Percentiles rank a stretch among this genome's conserved stretches.
Evolutionary conservation across 345 rosid species (phyloP).

Genomic region (Moringa oleifera): DNA sequence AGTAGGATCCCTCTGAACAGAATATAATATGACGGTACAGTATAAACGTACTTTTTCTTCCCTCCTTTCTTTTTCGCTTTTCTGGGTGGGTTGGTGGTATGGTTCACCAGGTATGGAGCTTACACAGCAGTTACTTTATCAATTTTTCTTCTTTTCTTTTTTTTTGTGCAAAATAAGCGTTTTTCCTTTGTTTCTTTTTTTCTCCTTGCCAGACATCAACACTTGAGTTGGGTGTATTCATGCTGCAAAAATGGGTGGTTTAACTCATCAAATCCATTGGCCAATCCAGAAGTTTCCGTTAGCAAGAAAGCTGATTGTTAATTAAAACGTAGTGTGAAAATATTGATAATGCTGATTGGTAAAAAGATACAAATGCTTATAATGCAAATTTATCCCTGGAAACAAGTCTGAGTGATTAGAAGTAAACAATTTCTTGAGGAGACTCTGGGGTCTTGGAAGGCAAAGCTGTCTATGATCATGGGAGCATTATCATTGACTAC

Average conservation of each 20-base stretch:
- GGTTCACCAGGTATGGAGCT: too few relatives aligned
- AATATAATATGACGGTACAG: slow-evolving; percentile 33
- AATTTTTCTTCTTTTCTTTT: too few relatives aligned
- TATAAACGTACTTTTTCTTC: background rate
- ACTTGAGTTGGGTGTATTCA: too few relatives aligned
- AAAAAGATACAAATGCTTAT: background rate
- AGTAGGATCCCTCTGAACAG: slow-evolving; percentile 54
- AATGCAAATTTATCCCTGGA: background rate
- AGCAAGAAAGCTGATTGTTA: background rate
- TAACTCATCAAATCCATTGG: too few relatives aligned
- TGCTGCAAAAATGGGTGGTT: too few relatives aligned
- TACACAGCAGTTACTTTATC: too few relatives aligned
- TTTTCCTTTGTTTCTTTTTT: too few relatives aligned
- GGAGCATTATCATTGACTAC: background rate
- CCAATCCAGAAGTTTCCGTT: background rate
- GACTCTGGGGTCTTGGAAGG: background rate
- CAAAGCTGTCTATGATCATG: background rate
- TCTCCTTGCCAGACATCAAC: too few relatives aligned
- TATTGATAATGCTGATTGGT: background rate
- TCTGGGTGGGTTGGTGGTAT: background rate
- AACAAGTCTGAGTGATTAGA: background rate
- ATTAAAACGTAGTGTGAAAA: background rate
- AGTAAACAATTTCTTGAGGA: background rate
- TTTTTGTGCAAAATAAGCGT: too few relatives aligned
- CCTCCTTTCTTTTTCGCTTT: background rate